Percentiles rank a stretch among this genome's conserved stretches.
Conservation (phyloP, 2,329 filamentous ascomycete species). For the Rhytidhysteron rufulum region DNA sequence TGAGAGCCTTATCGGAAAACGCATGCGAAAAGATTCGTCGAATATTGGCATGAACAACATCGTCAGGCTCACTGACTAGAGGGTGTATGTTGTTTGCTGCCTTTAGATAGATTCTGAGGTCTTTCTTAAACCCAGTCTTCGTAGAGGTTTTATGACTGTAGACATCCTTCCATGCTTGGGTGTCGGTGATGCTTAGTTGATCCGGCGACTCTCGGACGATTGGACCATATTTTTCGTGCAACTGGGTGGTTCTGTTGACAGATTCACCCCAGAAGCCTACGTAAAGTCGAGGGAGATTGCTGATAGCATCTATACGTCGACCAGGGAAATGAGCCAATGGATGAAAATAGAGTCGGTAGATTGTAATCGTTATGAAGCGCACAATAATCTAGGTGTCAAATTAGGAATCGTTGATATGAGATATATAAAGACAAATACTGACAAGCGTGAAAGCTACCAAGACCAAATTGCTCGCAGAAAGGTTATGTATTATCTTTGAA, state of each 20-base stretch:
- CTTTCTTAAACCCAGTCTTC: conserved; percentile 19
- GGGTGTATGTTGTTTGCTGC: conserved; percentile 18
- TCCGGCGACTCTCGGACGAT: conserved; percentile 40
- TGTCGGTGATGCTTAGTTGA: conserved; percentile 38
- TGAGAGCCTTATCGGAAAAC: conserved; percentile 41
- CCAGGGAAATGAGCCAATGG: conserved; percentile 44
- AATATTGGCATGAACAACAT: conserved; percentile 34
- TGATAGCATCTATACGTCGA: conserved; percentile 33
- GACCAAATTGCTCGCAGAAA: no score
- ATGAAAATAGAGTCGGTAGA: conserved; percentile 43
- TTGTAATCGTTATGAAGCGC: conserved; percentile 3
- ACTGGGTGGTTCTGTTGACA: conserved; percentile 16
- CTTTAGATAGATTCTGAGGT: conserved; percentile 21
- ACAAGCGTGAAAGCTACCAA: no score
- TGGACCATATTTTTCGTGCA: conserved; percentile 40
- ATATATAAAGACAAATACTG: no score
- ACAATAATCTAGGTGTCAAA: background rate
- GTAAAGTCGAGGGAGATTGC: conserved; percentile 31
- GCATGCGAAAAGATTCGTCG: conserved; percentile 39
- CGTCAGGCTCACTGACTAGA: conserved; percentile 24
- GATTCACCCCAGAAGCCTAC: conserved; percentile 18
- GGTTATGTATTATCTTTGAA: no score
- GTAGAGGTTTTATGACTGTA: conserved; percentile 30
- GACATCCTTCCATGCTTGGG: conserved; percentile 33
- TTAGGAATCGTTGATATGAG: background rate